A percentile compares a stretch with the other conserved stretches of the same genome.
Conservation (phyloP, 2,329 filamentous ascomycete genomes). For the Fusarium multiceps region DNA sequence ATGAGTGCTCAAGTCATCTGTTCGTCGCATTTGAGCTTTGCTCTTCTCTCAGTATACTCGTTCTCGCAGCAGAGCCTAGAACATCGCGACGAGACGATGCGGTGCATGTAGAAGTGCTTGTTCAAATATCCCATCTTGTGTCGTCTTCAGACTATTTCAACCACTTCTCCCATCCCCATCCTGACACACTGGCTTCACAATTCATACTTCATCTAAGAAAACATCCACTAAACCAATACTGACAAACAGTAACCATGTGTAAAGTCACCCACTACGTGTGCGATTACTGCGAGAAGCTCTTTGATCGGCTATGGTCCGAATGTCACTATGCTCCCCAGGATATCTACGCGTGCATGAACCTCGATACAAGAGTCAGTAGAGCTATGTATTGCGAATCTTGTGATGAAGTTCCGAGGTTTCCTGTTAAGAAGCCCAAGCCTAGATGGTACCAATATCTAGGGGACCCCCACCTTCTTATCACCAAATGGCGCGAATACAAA, state of each 20-base stretch:
- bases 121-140: rapidly evolving
- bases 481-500: neutral
- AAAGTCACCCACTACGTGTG: neutral
- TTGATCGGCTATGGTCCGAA: neutral
- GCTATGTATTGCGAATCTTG: neutral
- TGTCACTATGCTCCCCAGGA: neutral
- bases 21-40: neutral
- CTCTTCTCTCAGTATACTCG: neutral
- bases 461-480: neutral
- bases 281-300: neutral
- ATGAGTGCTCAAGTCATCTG: neutral
- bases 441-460: too few species aligned
- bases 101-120: neutral
- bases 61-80: neutral
- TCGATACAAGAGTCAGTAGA: neutral
- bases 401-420: neutral
- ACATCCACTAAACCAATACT: neutral
- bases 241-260: neutral
- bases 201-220: neutral
- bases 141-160: neutral
- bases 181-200: neutral
- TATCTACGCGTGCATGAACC: neutral
- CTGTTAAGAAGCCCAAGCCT: neutral
- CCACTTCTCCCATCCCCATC: neutral
- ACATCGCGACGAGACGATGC: neutral